phyloP scores from a whole-genome alignment of 164 flowering plant genomes.

The Stephania japonica region DNA sequence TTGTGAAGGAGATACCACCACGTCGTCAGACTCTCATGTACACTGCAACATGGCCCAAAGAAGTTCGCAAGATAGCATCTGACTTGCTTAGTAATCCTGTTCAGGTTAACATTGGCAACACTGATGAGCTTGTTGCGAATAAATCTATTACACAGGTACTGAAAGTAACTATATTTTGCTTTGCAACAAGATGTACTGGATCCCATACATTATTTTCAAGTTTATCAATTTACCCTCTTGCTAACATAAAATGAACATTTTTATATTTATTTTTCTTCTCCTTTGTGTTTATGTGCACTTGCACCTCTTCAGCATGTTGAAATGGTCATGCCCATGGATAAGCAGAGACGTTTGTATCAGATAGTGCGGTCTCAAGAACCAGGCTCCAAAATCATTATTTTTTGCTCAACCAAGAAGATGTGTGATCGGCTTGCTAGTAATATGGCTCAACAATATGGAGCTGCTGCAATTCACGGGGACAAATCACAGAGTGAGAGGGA shows the following conservation, averaged over 20 bases:
- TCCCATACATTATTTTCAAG: background rate
- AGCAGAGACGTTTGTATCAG: slow-evolving; percentile 71
- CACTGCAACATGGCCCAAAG: slow-evolving; percentile 97
- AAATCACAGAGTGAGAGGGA: slow-evolving; percentile 88
- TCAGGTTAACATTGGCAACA: slow-evolving; percentile 86
- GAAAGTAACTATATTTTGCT: background rate
- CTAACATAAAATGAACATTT: background rate
- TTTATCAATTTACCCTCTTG: background rate
- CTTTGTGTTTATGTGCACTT: background rate
- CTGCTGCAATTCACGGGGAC: slow-evolving; percentile 94
- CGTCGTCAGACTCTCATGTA: slow-evolving; percentile 90
- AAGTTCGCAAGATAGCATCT: slow-evolving; percentile 84
- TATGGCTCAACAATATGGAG: slow-evolving; percentile 63
- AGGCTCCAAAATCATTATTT: slow-evolving; percentile 73
- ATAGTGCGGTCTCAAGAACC: slow-evolving; percentile 79
- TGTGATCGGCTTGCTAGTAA: slow-evolving; percentile 75
- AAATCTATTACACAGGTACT: slow-evolving; percentile 86
- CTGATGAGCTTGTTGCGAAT: slow-evolving; percentile 90
- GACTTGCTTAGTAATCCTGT: slow-evolving; percentile 78
- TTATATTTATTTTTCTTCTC: background rate
- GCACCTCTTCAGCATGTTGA: slow-evolving; percentile 59
- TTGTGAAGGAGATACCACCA: slow-evolving; percentile 75
- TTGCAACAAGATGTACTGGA: background rate
- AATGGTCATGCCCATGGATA: slow-evolving; percentile 57
- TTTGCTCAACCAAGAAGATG: slow-evolving; percentile 92